Base-by-base conservation (phyloP, 2,329 filamentous ascomycete genomes). In the Diaporthe nobilis region DNA sequence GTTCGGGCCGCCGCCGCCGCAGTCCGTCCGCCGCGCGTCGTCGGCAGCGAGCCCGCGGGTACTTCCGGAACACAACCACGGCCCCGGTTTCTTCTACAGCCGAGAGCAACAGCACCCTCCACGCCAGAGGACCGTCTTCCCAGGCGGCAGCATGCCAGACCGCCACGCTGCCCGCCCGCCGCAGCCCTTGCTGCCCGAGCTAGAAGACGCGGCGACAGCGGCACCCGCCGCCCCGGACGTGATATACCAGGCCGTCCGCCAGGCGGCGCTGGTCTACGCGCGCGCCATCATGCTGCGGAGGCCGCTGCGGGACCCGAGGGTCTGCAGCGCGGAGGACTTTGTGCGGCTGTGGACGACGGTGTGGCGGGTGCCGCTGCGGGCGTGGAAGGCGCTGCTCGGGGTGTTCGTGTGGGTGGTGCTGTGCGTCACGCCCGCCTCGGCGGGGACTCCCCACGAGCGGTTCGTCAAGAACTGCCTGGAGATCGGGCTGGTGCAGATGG, bases 401-500 rank as follows among this genome's bases (percentile, higher is more conserved):
- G 84, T 90, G 20, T 87, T 88, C 72, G 81, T 85, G 68, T 90
- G 88, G 88, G 81, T 88, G 34, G 81, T 87, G 77, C 77, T 89
- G 63, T 83, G 85, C 12, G 80, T 89, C 13, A 82, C 85, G 22
- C 83, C 86, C 12, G 82, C 83, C 49, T 85, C 84, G 57, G 83
- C 86, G 60, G 79, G 80, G 5, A 83, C 83, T 17, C 81, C 85
- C 2, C 84, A 86, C 37, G 85, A 85, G 37, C 83, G 86, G 22
- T 87, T 88, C 71, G 83, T 87, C 77, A 88, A 86, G 82, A 87
- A 85, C 49, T 81, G 88, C 76, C 81, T 88, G 39, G 84, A 85
- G 20, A 81, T 84, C 12, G 85, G 84, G 6, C 81, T 87, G 55
- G 84, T 88, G 77, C 86, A 87, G 71, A 84, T 88, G 73, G 85